A percentile compares a stretch with the other conserved stretches of the same genome.
Conservation (phyloP, 225 moss, liverwort and hornwort genomes). For the Takakia lepidozioides region DNA sequence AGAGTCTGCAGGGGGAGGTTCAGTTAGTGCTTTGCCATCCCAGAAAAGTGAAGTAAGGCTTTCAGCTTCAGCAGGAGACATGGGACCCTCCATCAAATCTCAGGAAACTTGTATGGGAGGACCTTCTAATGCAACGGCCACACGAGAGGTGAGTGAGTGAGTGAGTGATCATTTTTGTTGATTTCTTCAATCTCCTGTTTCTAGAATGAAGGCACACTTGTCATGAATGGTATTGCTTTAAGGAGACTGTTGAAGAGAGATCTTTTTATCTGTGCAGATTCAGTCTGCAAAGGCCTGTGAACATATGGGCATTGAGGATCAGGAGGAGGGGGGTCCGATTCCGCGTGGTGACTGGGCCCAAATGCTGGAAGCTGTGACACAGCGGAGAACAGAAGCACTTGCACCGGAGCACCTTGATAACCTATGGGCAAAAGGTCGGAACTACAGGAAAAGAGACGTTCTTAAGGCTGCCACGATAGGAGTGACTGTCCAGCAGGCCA, state of each 20-base stretch:
- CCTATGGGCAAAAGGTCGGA: constrained; percentile 49
- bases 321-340: constrained; percentile 20
- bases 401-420: constrained; percentile 55
- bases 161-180: too few relatives aligned
- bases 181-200: too few relatives aligned
- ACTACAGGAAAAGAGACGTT: constrained; percentile 37
- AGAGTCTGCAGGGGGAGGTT: constrained; percentile 11
- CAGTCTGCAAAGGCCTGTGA: constrained; percentile 9
- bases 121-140: too few relatives aligned
- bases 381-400: constrained; percentile 38
- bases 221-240: too few relatives aligned
- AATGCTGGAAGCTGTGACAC: constrained; percentile 34
- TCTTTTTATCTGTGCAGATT: too few relatives aligned
- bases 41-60: constrained; percentile 10
- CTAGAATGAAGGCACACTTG: too few relatives aligned
- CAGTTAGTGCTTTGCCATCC: constrained; percentile 4
- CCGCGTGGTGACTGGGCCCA: constrained; percentile 58
- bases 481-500: constrained; percentile 7
- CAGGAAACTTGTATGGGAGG: too few relatives aligned
- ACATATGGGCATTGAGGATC: constrained; percentile 16
- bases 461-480: constrained; percentile 7
- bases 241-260: too few relatives aligned
- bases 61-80: constrained; percentile 6
- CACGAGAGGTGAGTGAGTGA: too few relatives aligned
- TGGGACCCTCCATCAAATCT: constrained; percentile 1